Evolutionary conservation across 441 rosid species (phyloP).

Genomic region (Biscutella auriculata): DNA sequence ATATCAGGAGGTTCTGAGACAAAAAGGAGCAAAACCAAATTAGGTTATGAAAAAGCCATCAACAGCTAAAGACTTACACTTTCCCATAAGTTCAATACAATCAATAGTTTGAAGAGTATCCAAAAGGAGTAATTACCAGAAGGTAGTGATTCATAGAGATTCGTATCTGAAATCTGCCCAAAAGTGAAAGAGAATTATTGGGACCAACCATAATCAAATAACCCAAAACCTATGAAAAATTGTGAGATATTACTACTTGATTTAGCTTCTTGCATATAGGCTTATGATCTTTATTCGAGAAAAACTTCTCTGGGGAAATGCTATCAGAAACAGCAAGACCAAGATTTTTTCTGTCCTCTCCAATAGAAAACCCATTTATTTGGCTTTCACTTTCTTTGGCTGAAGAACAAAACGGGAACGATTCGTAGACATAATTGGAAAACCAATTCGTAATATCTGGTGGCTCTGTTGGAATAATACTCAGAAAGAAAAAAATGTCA

Average conservation of each 20-base stretch:
- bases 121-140: constrained; percentile 16
- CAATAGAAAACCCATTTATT: neutral
- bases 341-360: neutral
- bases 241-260: neutral
- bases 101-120: neutral
- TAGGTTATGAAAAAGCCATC: neutral
- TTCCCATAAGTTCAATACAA: neutral
- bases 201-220: neutral
- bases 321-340: neutral
- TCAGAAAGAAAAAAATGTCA: neutral
- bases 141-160: constrained; percentile 12
- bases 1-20: constrained; percentile 48
- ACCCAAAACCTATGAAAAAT: neutral
- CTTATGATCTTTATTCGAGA: neutral
- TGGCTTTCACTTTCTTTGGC: neutral
- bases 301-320: no score
- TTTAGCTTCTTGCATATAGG: neutral
- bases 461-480: constrained; percentile 9
- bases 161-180: neutral
- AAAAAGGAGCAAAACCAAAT: neutral
- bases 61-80: neutral
- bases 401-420: neutral
- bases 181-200: neutral
- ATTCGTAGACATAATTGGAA: constrained; percentile 19
- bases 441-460: constrained; percentile 24